These are phyloP conservation scores for Avicennia marina DNA, from an alignment of 257 asterid species.

Conservation along the genomic window DNA sequence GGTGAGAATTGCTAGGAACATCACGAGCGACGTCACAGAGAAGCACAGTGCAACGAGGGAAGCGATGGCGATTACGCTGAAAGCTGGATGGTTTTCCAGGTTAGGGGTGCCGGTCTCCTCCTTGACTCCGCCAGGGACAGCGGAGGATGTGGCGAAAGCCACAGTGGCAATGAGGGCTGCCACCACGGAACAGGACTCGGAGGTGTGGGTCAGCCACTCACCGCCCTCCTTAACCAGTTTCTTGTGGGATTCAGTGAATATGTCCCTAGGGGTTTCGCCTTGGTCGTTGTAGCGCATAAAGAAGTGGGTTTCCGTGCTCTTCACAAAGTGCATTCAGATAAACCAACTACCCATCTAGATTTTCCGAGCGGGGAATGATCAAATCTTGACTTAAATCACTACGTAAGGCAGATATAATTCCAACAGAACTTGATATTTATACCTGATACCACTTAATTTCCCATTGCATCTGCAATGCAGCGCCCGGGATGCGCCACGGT, in stretches of 20 bases:
- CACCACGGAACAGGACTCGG: slow-evolving; percentile 41
- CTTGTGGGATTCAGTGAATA: slow-evolving; percentile 29
- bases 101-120: slow-evolving; percentile 22
- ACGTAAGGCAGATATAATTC: background rate
- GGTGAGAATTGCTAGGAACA: slow-evolving; percentile 48
- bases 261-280: slow-evolving; percentile 27
- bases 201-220: slow-evolving; percentile 34
- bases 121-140: slow-evolving; percentile 39
- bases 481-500: slow-evolving; percentile 6
- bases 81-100: slow-evolving; percentile 21
- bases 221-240: slow-evolving; percentile 22
- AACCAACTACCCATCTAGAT: background rate
- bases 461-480: slow-evolving; percentile 13
- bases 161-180: slow-evolving; percentile 52
- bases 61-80: slow-evolving; percentile 24
- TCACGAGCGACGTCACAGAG: slow-evolving; percentile 40
- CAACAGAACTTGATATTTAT: background rate
- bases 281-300: slow-evolving; percentile 23
- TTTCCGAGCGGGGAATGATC: background rate
- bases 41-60: slow-evolving; percentile 38
- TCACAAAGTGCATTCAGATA: slow-evolving; percentile 26
- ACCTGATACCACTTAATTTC: slow-evolving; percentile 22
- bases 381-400: background rate
- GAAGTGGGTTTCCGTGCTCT: slow-evolving; percentile 26
- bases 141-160: slow-evolving; percentile 41